Evolutionary conservation across 352 stramenopile species (phyloP).

Genomic region (Phytophthora cryptogea): DNA sequence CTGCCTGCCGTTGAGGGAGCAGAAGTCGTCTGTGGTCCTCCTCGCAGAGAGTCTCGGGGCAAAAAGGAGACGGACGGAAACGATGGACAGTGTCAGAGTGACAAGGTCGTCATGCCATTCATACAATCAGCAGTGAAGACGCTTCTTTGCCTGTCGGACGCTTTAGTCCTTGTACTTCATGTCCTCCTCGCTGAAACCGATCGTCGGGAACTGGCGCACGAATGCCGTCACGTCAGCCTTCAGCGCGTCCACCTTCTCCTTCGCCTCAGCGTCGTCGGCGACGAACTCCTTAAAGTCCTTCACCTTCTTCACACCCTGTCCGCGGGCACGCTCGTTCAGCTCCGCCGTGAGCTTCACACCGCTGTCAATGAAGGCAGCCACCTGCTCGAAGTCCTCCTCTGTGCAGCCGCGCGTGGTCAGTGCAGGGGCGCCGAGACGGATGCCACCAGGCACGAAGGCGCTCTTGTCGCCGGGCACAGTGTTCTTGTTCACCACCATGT

Average conservation of each 20-base stretch:
- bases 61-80: slow-evolving; percentile 16
- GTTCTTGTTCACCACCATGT: slow-evolving; percentile 99
- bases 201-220: slow-evolving; percentile 94
- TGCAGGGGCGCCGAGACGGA: slow-evolving; percentile 96
- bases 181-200: slow-evolving; percentile 95
- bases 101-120: slow-evolving; percentile 19
- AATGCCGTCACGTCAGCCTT: slow-evolving; percentile 93
- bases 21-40: slow-evolving; percentile 15
- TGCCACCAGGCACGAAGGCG: slow-evolving; percentile 96
- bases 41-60: slow-evolving; percentile 17
- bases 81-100: slow-evolving; percentile 8
- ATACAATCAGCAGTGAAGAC: slow-evolving; percentile 7
- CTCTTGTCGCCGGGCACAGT: slow-evolving; percentile 97
- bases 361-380: slow-evolving; percentile 96
- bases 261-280: slow-evolving; percentile 44
- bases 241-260: slow-evolving; percentile 75
- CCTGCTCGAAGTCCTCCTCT: slow-evolving; percentile 95
- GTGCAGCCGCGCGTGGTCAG: slow-evolving; percentile 95
- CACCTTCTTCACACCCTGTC: slow-evolving; percentile 96
- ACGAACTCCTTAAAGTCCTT: slow-evolving; percentile 89
- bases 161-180: slow-evolving; percentile 89
- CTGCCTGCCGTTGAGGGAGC: slow-evolving; percentile 23
- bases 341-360: slow-evolving; percentile 93
- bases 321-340: slow-evolving; percentile 89
- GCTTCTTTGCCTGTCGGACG: slow-evolving; percentile 14